phyloP scores from a whole-genome alignment of 768 basidiomycete species.

The Hemileccinum impolitum region DNA sequence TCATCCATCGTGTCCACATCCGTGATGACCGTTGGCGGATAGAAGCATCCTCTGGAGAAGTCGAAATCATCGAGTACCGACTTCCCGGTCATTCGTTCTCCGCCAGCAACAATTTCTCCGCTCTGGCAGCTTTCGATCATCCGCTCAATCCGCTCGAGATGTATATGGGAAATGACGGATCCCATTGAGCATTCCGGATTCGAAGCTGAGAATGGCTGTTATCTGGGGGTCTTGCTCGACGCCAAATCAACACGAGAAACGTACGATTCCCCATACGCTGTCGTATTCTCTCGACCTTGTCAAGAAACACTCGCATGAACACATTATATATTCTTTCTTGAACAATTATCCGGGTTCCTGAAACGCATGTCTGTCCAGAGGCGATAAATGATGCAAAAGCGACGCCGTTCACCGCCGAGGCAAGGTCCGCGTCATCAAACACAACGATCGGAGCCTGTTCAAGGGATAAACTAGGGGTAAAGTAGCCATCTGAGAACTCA shows the following conservation, averaged over 20 bases:
- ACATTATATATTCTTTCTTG: constrained; percentile 66
- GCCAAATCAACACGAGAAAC: constrained; percentile 24
- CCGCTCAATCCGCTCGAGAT: constrained; percentile 60
- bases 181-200: constrained; percentile 78
- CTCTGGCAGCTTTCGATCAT: constrained; percentile 48
- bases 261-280: constrained; percentile 76
- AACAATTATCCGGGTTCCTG: constrained; percentile 78
- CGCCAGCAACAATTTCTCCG: constrained; percentile 59
- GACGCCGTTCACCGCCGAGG: constrained; percentile 75
- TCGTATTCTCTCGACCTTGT: constrained; percentile 60
- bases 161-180: constrained; percentile 64
- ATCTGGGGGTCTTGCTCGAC: not conserved
- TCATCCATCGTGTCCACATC: constrained; percentile 55
- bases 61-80: constrained; percentile 70
- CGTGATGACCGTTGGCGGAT: constrained; percentile 72
- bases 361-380: constrained; percentile 89
- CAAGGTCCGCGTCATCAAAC: constrained; percentile 73
- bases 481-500: constrained; percentile 19
- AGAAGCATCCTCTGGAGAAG: constrained; percentile 71
- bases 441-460: constrained; percentile 73
- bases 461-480: constrained; percentile 1
- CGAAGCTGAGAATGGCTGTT: constrained; percentile 42
- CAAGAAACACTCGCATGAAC: constrained; percentile 60
- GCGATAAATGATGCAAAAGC: constrained; percentile 85
- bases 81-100: constrained; percentile 55